Evolutionary conservation across 805 yeast species (phyloP).

Genomic region (Blastobotrys robertii): DNA sequence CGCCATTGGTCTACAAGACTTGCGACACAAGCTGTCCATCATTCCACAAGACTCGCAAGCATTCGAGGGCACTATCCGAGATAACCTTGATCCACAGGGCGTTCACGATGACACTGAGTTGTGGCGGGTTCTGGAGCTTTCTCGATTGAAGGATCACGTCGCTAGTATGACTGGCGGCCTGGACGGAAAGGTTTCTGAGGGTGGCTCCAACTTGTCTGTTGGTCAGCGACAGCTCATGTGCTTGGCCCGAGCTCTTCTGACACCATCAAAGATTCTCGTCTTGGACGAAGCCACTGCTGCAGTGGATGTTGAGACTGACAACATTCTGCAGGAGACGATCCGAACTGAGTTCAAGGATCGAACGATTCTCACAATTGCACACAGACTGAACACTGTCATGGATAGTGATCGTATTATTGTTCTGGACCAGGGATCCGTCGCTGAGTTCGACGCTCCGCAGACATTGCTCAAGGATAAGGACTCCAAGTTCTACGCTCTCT

Average conservation of each 20-base stretch:
- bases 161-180: constrained; percentile 37
- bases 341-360: constrained; percentile 53
- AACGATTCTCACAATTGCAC: constrained; percentile 79
- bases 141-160: constrained; percentile 45
- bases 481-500: constrained; percentile 69
- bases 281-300: constrained; percentile 78
- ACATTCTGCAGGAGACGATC: constrained; percentile 65
- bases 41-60: constrained; percentile 66
- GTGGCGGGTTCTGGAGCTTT: constrained; percentile 48
- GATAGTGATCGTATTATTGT: constrained; percentile 70
- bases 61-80: constrained; percentile 52
- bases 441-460: constrained; percentile 62
- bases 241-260: constrained; percentile 65
- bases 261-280: constrained; percentile 57
- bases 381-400: constrained; percentile 69
- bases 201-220: constrained; percentile 68
- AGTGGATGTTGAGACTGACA: constrained; percentile 72
- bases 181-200: constrained; percentile 48
- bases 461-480: constrained; percentile 54
- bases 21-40: constrained; percentile 48
- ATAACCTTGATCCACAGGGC: constrained; percentile 54
- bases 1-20: constrained; percentile 42
- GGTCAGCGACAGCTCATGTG: constrained; percentile 80
- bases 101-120: constrained; percentile 38
- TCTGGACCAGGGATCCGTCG: constrained; percentile 56